These are phyloP conservation scores for Aspergillus homomorphus DNA, from an alignment of 495 filamentous ascomycete genomes.

Conservation along the genomic window DNA sequence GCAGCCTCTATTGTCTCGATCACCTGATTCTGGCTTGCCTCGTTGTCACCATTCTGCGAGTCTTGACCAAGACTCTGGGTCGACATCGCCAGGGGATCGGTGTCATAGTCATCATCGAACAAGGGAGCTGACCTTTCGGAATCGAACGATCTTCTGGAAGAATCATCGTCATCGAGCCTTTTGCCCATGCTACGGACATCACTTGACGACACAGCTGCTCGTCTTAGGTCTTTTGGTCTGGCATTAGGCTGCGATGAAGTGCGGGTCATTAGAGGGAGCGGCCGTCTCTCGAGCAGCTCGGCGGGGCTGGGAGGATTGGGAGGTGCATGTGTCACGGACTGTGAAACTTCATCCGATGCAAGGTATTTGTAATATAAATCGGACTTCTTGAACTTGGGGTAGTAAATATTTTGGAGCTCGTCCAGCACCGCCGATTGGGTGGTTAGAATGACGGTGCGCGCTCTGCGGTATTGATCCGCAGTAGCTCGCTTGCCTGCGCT, in stretches of 20 bases:
- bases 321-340: slow-evolving; percentile 26
- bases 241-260: slow-evolving; percentile 38
- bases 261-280: slow-evolving; percentile 43
- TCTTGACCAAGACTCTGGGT: slow-evolving; percentile 54
- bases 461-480: slow-evolving; percentile 76
- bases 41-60: slow-evolving; percentile 47
- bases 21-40: slow-evolving; percentile 50
- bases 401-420: slow-evolving; percentile 74
- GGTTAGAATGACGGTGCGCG: slow-evolving; percentile 74
- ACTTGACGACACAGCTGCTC: slow-evolving; percentile 56
- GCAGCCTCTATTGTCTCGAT: slow-evolving; percentile 94
- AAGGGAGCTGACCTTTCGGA: slow-evolving; percentile 52
- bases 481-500: slow-evolving; percentile 71
- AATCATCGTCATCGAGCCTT: slow-evolving; percentile 46
- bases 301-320: slow-evolving; percentile 25
- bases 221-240: slow-evolving; percentile 48
- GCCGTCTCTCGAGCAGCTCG: slow-evolving; percentile 35
- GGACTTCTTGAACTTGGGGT: slow-evolving; percentile 82
- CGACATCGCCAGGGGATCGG: slow-evolving; percentile 59
- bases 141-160: slow-evolving; percentile 56
- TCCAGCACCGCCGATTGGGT: slow-evolving; percentile 82
- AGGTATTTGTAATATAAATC: slow-evolving; percentile 95
- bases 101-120: slow-evolving; percentile 66
- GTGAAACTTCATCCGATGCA: slow-evolving; percentile 77
- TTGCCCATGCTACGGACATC: slow-evolving; percentile 48